These are phyloP conservation scores for Massarina eburnea DNA, from an alignment of 2,329 filamentous ascomycete species.

Conservation along the genomic window DNA sequence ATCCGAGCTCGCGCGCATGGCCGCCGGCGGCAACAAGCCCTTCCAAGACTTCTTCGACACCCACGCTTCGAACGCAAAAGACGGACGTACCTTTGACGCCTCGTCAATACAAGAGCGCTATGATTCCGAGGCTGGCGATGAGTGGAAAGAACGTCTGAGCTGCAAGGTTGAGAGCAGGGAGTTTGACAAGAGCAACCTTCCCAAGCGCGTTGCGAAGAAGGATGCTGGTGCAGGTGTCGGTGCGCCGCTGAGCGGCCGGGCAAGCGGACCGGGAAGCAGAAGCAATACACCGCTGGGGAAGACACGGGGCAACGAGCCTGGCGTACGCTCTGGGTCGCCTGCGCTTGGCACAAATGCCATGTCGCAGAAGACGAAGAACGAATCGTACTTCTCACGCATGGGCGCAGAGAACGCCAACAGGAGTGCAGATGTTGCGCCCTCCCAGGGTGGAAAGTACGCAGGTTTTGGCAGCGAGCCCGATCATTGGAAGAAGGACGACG, in stretches of 20 bases:
- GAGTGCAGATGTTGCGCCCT: constrained; percentile 74
- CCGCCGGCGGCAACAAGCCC: constrained; percentile 82
- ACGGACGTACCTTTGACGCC: constrained; percentile 69
- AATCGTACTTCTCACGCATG: constrained; percentile 85
- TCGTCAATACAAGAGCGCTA: constrained; percentile 90
- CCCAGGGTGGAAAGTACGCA: constrained; percentile 86
- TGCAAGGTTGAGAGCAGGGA: constrained; percentile 87
- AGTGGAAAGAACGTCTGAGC: constrained; percentile 88
- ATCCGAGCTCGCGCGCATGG: constrained; percentile 90
- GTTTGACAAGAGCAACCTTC: constrained; percentile 72
- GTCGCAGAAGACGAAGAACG: constrained; percentile 65
- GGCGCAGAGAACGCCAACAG: constrained; percentile 80
- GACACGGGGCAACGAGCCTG: constrained; percentile 35
- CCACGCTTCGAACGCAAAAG: constrained; percentile 49
- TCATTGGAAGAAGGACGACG: constrained; percentile 48
- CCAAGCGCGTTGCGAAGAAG: constrained; percentile 48
- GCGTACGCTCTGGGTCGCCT: constrained; percentile 40
- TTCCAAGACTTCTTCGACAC: constrained; percentile 85
- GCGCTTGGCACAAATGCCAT: constrained; percentile 43
- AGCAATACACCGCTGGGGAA: constrained; percentile 43
- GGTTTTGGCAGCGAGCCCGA: constrained; percentile 83
- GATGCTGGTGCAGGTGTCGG: constrained; percentile 27
- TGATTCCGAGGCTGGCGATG: constrained; percentile 84
- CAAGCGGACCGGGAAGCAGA: constrained; percentile 40
- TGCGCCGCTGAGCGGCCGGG: constrained; percentile 35